Base-by-base conservation (phyloP, 75 land plant species). In the Pinus taeda region DNA sequence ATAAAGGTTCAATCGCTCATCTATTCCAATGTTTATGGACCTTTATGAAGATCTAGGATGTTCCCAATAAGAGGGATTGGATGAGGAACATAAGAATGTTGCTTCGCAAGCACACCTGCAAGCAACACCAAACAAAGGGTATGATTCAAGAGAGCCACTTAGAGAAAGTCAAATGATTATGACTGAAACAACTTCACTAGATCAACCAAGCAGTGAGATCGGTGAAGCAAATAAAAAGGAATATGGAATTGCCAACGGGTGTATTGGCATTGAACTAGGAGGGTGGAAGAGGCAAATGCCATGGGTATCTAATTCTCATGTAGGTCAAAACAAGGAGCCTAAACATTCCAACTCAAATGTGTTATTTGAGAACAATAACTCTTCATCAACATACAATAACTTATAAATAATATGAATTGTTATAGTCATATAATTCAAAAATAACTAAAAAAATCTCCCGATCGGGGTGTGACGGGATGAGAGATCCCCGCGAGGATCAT, bases 151-250 rank as follows among this genome's bases (percentile, higher is more conserved):
- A 93, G 76, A 77, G 91, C 83, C 33, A 33, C 33, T 33, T 33
- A 33, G 33, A 33, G 33, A 33, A 33, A 33, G 1, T 33, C 33
- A 33, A 33, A 33, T 33, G 33, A 93, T 94, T 49, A 86, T 96
- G 11, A 94, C 96, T 59, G 98, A 96, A 81, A 96, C 98, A 36
- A 96, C 96, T 58, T 93, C 96, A 60, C 96, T 92, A 18, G 94
- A 95, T 66, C 90, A 86, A 59, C 89, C 92, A 63, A 78, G 81
- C 81, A 87, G 80, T 76, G 76, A 74, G 1, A 62, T n/a, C 2
- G 60, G 67, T 84, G 84, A 60, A 55, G 81, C 75, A 18, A 87
- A 78, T 60, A 88, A 86, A 77, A 92, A 89, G 78, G 95, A 95
- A 22, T 83, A 37, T 42, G 82, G 56, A 57, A 26, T 69, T 49